Evolutionary conservation across 1,284 basidiomycete genomes (phyloP), one percentile per base, ranked within the genome.

Genomic region (Cryptococcus floricola): DNA sequence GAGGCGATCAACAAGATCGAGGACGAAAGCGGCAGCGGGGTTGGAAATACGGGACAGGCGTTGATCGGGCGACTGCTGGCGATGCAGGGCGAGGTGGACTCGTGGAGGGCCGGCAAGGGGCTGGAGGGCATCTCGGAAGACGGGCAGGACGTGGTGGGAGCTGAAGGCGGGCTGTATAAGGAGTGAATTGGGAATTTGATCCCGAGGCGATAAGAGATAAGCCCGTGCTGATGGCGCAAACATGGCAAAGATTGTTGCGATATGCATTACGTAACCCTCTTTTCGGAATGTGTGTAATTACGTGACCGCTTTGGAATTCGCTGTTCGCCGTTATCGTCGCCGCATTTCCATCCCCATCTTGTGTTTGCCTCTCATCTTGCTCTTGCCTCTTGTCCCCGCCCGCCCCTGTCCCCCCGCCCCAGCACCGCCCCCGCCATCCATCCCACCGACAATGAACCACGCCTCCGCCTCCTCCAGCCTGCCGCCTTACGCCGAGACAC

Each of bases 1-100:
- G 60, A 59, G 14, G 67, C 68, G 16, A 69, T 75, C 48, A 60
- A 70, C 27, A 56, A 65, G 31, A 66, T 75, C 59, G 50, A 72
- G 31, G 68, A 68, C 38, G 73, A 75, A 52, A 54, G 61, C 2
- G 59, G 56, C 7, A 63, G 63, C 0, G 70, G 70, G 2, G 27
- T 73, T 19, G 70, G 71, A 12, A 64, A 60, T 8, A 62, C 64
- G 2, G 73, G 60, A 5, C 64, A 73, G 52, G 65, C 63, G 3
- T 54, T 75, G 28, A 67, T 68, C 23, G 50, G 47, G 13, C 62
- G 63, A 43, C 56, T 75, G 25, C 61, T 68, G 54, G 58, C 42
- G 10, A 71, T 70, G 68, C 53, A 66, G 18, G 63, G 62, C 23
- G 73, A 75, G 56, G 53, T 70, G 14, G 68, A 70, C 44, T 64